Evolutionary conservation across 306 rosid species (phyloP).

Genomic region (Dryas drummondii): DNA sequence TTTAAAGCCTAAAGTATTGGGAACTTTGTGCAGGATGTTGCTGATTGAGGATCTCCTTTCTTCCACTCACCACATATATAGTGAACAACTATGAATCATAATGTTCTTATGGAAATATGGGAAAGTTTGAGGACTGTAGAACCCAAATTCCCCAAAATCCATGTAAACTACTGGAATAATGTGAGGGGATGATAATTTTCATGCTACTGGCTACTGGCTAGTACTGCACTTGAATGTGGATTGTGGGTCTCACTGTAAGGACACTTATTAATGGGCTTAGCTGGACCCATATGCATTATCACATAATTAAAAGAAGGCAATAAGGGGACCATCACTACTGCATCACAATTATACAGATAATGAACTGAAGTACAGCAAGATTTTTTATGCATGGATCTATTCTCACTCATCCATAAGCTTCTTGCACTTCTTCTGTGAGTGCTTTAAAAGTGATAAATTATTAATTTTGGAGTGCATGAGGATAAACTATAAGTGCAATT

Average conservation of each 20-base stretch:
- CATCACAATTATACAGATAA: not conserved
- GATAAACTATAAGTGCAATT: no score
- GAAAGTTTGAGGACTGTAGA: constrained; percentile 19
- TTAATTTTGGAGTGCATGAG: no score
- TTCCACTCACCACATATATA: constrained; percentile 13
- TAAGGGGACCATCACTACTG: not conserved
- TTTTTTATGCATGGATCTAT: no score
- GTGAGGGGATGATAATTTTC: not conserved
- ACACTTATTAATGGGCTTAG: not conserved
- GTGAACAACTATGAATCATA: constrained; percentile 26
- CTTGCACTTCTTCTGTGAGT: no score
- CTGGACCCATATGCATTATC: constrained; percentile 4
- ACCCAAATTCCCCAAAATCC: not conserved
- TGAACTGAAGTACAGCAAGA: not conserved
- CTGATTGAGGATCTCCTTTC: constrained; percentile 26
- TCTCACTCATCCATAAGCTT: no score
- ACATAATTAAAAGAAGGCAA: constrained; percentile 4
- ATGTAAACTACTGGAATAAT: not conserved
- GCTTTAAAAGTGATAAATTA: no score
- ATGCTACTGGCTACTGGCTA: not conserved
- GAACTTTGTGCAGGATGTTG: constrained; percentile 27
- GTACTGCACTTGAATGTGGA: not conserved
- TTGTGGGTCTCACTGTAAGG: not conserved
- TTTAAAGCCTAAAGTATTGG: constrained; percentile 24
- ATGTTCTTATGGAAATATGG: constrained; percentile 32